phyloP scores from a whole-genome alignment of 495 filamentous ascomycete species.

The Aspergillus nidulans region DNA sequence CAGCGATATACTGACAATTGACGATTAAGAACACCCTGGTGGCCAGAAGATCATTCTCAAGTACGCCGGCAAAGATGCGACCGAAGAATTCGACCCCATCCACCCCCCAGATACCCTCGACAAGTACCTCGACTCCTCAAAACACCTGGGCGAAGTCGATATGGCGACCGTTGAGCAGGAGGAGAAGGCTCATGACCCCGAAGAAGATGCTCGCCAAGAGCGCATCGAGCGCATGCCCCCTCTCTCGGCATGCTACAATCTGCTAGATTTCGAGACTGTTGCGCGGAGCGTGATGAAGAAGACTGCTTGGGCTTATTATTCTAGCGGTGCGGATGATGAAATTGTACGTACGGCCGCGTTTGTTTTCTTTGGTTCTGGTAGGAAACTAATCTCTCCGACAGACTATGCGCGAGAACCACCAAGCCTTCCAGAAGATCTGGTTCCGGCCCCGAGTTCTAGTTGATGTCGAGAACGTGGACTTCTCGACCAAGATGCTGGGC shows the following conservation, averaged over 20 bases:
- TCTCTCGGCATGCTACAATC: constrained; percentile 86
- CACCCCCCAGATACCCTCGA: constrained; percentile 78
- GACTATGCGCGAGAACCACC: constrained; percentile 96
- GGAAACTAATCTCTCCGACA: constrained; percentile 26
- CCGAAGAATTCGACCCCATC: constrained; percentile 86
- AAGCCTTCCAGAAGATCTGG: constrained; percentile 96
- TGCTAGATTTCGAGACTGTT: constrained; percentile 92
- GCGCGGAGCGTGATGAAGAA: constrained; percentile 88
- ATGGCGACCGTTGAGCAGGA: constrained; percentile 78
- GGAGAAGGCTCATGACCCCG: constrained; percentile 64
- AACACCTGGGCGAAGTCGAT: constrained; percentile 88
- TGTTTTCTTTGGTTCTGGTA: not conserved
- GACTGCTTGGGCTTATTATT: constrained; percentile 95
- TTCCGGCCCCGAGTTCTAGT: constrained; percentile 84
- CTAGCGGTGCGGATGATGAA: constrained; percentile 92
- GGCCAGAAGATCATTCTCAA: constrained; percentile 79
- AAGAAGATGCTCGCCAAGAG: constrained; percentile 70
- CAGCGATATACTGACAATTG: not conserved
- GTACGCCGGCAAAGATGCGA: constrained; percentile 81
- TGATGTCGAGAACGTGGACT: constrained; percentile 81
- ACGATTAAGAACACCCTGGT: constrained; percentile 67
- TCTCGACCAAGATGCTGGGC: constrained; percentile 86
- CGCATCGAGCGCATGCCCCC: constrained; percentile 74
- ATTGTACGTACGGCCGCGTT: constrained; percentile 60
- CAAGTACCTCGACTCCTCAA: constrained; percentile 75